A percentile compares a stretch with the other conserved stretches of the same genome.
These are phyloP conservation scores for Chytriomyces confervae DNA, from an alignment of 192 early-diverging fungal genomes.

Conservation along the genomic window DNA sequence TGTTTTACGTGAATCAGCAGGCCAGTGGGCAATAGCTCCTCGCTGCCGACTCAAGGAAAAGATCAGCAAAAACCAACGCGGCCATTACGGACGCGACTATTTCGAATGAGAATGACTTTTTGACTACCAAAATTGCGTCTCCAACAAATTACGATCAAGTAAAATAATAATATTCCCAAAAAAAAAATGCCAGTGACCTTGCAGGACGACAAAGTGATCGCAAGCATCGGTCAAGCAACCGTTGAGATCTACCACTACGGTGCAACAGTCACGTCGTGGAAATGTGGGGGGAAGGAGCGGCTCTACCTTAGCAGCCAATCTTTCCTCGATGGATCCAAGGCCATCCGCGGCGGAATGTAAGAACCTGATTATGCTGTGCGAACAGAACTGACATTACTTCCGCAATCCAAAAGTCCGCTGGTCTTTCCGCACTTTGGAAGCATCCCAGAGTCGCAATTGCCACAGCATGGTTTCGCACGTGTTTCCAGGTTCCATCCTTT, in stretches of 20 bases:
- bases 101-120: too few relatives aligned
- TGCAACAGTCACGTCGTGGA: conserved; percentile 93
- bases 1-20: too few relatives aligned
- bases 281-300: conserved; percentile 71
- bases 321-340: conserved; percentile 85
- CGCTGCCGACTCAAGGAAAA: too few relatives aligned
- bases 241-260: conserved; percentile 66
- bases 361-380: not conserved
- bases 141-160: not conserved
- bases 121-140: not conserved
- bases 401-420: conserved; percentile 54
- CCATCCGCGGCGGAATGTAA: conserved; percentile 76
- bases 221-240: conserved; percentile 26
- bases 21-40: too few relatives aligned
- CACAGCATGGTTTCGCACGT: conserved; percentile 47
- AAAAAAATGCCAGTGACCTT: conserved; percentile 2
- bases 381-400: not conserved
- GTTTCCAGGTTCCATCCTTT: conserved; percentile 21
- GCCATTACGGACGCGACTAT: too few relatives aligned
- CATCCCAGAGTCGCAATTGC: conserved; percentile 18
- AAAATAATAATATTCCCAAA: not conserved
- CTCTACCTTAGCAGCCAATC: conserved; percentile 86
- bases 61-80: too few relatives aligned
- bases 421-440: conserved; percentile 82
- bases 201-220: conserved; percentile 14